Evolutionary conservation across 2,329 filamentous ascomycete species (phyloP), one percentile per base, ranked within the genome.

Genomic region (Trichoderma sp.): DNA sequence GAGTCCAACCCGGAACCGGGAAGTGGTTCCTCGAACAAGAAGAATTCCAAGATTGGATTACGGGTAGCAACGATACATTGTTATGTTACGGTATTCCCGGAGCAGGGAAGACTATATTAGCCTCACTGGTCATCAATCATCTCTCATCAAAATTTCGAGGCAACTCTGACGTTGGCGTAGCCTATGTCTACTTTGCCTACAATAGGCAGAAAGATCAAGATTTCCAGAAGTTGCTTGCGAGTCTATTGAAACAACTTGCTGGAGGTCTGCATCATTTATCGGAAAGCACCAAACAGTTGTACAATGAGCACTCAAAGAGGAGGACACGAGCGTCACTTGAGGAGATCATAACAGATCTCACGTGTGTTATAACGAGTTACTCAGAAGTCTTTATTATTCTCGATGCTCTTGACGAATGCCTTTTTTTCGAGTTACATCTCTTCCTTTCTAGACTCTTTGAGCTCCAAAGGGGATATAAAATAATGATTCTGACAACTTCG

Each of bases 341-440:
- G 18, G 45, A 50, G 8, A 0, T 50, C 0, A 21, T 1, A 11
- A 21, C 18, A 16, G 1, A 50, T 1, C 8, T 50, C 16, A 11
- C 0, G 8, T 11, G 8, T 5, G 18, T 50, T 5, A 2, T 50
- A 9, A 9, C 3, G 0, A 1, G 3, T 2, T 50, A 50, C 41
- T 2, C 41, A n/a, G 1, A 50, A 50, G 7, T 50, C 18, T 50
- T 50, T 50, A 21, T 50, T 4, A 11, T 50, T 21, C 45, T 50
- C n/a, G 45, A 50, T 50, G 45, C 45, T 5, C 18, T 50, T 11
- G 45, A 50, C 18, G 45, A 50, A 50, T 50, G 45, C 1, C 45
- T 11, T 1, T 2, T 11, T 11, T 50, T 21, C 45, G 45, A 50
- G 11, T 21, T 50, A 0, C 1, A n/a, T 1, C 45, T n/a, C 18